Evolutionary conservation across 305 asterid species (phyloP).

Genomic region (Fraxinus angustifolia): DNA sequence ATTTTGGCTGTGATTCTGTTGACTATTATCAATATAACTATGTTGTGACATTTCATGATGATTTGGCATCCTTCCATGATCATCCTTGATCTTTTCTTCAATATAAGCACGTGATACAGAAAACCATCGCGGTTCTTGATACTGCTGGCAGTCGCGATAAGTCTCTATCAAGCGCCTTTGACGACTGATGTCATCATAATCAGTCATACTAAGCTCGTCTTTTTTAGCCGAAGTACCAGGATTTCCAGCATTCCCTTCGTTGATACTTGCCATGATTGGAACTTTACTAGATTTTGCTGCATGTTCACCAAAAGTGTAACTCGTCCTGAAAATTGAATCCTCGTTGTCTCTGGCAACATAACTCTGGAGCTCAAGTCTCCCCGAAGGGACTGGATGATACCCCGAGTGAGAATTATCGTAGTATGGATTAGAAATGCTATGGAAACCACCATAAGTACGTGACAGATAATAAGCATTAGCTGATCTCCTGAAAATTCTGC

Average conservation of each 20-base stretch:
- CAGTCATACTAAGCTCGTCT: conserved; percentile 33
- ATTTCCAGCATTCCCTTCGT: conserved; percentile 28
- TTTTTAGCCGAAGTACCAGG: conserved; percentile 29
- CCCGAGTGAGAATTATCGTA: conserved; percentile 38
- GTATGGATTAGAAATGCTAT: conserved; percentile 24
- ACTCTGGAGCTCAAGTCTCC: conserved; percentile 67
- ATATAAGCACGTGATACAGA: conserved; percentile 49
- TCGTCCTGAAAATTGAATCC: conserved; percentile 24
- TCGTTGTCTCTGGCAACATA: conserved; percentile 35
- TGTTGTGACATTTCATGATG: background rate
- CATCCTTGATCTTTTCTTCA: conserved; percentile 13
- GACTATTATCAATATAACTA: conserved; percentile 15
- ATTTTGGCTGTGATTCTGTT: conserved; percentile 14
- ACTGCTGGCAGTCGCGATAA: conserved; percentile 24
- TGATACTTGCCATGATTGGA: conserved; percentile 23
- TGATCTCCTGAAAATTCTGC: conserved; percentile 50
- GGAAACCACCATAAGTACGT: conserved; percentile 32
- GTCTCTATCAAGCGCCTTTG: conserved; percentile 38
- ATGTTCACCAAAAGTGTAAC: conserved; percentile 21
- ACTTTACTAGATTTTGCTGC: conserved; percentile 21
- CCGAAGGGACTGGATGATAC: conserved; percentile 30
- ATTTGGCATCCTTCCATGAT: conserved; percentile 8
- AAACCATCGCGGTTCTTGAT: conserved; percentile 49
- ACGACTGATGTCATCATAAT: conserved; percentile 38
- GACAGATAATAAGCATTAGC: conserved; percentile 65